phyloP scores from a whole-genome alignment of 2,329 filamentous ascomycete species.

The Simplicillium sp. region DNA sequence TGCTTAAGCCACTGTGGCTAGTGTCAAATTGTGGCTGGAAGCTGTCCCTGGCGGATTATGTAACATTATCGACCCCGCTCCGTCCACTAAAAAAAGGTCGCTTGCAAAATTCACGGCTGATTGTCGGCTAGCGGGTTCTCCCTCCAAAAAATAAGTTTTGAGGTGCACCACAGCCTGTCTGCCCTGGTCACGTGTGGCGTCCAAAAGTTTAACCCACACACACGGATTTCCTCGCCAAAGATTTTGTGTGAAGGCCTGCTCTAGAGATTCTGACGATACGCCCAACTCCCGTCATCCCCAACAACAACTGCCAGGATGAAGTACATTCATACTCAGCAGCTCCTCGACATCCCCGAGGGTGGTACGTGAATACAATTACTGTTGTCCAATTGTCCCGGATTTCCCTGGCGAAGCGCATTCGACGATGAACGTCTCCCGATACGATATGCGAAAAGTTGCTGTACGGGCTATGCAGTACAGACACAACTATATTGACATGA shows the following conservation, averaged over 20 bases:
- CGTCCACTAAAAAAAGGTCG: too few relatives aligned
- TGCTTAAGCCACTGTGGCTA: not conserved
- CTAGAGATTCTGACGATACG: constrained; percentile 24
- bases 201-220: constrained; percentile 36
- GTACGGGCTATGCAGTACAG: not conserved
- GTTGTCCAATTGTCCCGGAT: constrained; percentile 5
- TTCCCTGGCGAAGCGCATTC: not conserved
- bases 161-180: too few relatives aligned
- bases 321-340: constrained; percentile 99
- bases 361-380: constrained; percentile 54
- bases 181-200: constrained; percentile 27
- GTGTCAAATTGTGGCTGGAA: not conserved
- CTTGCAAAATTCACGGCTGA: too few relatives aligned
- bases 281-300: constrained; percentile 34
- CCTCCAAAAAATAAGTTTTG: too few relatives aligned
- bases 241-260: constrained; percentile 24
- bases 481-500: constrained; percentile 1
- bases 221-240: constrained; percentile 29
- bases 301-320: constrained; percentile 75
- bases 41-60: too few relatives aligned
- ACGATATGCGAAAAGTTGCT: not conserved
- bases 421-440: not conserved
- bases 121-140: too few relatives aligned
- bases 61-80: not conserved
- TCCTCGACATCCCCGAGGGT: constrained; percentile 90